phyloP scores from a whole-genome alignment of 176 grass and related monocot genomes.

The Avena atlantica region DNA sequence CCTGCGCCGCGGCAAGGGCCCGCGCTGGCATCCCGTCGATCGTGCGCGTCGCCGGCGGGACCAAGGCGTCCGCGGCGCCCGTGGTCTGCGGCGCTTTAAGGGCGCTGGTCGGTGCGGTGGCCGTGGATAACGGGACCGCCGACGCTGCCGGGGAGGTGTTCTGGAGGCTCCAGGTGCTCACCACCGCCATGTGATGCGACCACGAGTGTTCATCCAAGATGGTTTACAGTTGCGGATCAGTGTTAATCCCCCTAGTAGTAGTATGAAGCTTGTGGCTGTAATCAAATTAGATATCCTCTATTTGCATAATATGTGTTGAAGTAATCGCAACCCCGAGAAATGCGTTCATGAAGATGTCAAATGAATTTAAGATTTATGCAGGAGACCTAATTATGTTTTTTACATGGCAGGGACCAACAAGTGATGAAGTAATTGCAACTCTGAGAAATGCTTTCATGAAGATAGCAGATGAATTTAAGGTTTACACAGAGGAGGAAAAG shows the following conservation, averaged over 20 bases:
- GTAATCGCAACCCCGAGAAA: too few relatives aligned
- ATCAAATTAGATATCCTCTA: too few relatives aligned
- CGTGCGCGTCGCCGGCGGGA: conserved; percentile 55
- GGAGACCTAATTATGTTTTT: conserved; percentile 28
- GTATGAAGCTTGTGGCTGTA: too few relatives aligned
- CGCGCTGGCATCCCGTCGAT: conserved; percentile 44
- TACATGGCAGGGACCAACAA: conserved; percentile 79
- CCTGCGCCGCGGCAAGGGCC: conserved; percentile 42
- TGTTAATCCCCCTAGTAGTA: too few relatives aligned
- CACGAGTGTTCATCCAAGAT: background rate
- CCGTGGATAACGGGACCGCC: conserved; percentile 53
- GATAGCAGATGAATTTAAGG: conserved; percentile 86
- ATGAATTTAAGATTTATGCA: background rate
- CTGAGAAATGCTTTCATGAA: conserved; percentile 86
- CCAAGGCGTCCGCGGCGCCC: conserved; percentile 44
- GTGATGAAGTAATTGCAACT: conserved; percentile 90
- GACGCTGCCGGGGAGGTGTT: conserved; percentile 62
- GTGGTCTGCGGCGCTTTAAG: conserved; percentile 63
- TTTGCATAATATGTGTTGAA: too few relatives aligned
- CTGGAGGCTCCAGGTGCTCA: conserved; percentile 41
- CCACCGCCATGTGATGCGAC: conserved; percentile 24
- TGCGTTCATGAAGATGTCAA: too few relatives aligned
- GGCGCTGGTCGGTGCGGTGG: conserved; percentile 62
- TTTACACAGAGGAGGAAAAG: conserved; percentile 95
- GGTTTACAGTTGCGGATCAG: background rate